Conservation (phyloP, 2,329 filamentous ascomycete genomes). For the Arthrobotrys musiformis region DNA sequence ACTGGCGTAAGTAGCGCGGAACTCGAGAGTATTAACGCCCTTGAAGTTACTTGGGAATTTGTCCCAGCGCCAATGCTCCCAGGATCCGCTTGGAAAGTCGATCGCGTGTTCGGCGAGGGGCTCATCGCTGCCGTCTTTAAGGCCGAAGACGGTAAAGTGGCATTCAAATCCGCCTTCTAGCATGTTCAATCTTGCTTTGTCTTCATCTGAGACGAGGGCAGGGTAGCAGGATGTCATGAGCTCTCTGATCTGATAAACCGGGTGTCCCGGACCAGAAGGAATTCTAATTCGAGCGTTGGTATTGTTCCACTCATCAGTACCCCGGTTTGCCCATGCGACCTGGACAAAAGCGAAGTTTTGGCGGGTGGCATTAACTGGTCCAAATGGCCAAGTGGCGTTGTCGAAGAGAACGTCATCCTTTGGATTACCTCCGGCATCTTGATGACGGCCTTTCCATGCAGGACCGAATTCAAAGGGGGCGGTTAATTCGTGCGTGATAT, state of each 20-base stretch:
- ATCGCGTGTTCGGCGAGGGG: conserved; percentile 33
- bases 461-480: conserved; percentile 29
- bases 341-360: conserved; percentile 32
- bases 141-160: conserved; percentile 39
- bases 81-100: background rate
- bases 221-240: conserved; percentile 21
- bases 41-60: conserved; percentile 36
- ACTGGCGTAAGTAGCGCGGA: conserved; percentile 35
- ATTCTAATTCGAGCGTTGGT: background rate
- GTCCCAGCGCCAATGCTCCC: conserved; percentile 8
- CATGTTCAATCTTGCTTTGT: background rate
- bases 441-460: conserved; percentile 29
- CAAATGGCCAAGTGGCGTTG: conserved; percentile 23
- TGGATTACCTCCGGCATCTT: conserved; percentile 33
- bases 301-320: conserved; percentile 8
- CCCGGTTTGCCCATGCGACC: conserved; percentile 20
- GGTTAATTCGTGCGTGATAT: background rate
- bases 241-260: conserved; percentile 1
- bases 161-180: conserved; percentile 20
- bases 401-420: background rate
- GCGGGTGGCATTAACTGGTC: conserved; percentile 4
- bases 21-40: conserved; percentile 31
- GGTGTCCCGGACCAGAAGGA: background rate
- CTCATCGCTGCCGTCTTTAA: conserved; percentile 3
- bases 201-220: background rate